phyloP scores from a whole-genome alignment of 1,284 basidiomycete species.

The Somion occarium region DNA sequence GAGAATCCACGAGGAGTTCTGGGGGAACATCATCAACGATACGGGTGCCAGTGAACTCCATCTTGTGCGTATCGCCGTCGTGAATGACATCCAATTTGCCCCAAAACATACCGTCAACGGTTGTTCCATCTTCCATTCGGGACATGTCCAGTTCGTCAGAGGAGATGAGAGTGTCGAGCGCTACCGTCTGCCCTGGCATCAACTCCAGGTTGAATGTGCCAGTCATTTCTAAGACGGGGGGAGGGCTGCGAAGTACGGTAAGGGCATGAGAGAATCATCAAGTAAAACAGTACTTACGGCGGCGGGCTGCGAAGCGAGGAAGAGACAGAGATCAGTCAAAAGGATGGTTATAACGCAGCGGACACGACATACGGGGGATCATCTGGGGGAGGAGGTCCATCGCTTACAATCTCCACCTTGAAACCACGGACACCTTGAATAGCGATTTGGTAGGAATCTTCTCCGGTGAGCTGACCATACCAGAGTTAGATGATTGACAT shows the following conservation, averaged over 20 bases:
- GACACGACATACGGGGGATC: constrained; percentile 65
- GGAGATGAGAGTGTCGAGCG: constrained; percentile 67
- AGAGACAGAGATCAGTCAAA: constrained; percentile 5
- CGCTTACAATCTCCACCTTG: constrained; percentile 76
- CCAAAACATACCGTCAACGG: constrained; percentile 79
- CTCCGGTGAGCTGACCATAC: constrained; percentile 56
- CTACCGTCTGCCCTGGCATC: constrained; percentile 66
- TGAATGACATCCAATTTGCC: constrained; percentile 79
- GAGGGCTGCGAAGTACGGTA: constrained; percentile 45
- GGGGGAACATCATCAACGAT: constrained; percentile 54
- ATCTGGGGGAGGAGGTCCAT: constrained; percentile 69
- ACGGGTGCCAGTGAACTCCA: constrained; percentile 77
- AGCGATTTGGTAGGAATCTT: constrained; percentile 81
- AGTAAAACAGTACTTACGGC: constrained; percentile 48
- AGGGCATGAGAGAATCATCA: constrained; percentile 3
- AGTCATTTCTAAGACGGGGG: constrained; percentile 81
- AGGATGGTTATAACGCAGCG: constrained; percentile 6
- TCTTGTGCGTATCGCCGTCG: constrained; percentile 63
- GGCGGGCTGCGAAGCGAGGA: constrained; percentile 47
- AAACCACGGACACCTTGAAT: constrained; percentile 72
- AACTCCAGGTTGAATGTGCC: constrained; percentile 77
- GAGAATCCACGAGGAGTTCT: constrained; percentile 69
- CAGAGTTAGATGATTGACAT: constrained; percentile 10
- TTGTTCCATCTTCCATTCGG: constrained; percentile 79
- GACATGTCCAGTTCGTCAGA: constrained; percentile 82